Percentiles rank a stretch among this genome's conserved stretches.
phyloP scores from a whole-genome alignment of 352 stramenopile species.

The Phytopythium litorale region DNA sequence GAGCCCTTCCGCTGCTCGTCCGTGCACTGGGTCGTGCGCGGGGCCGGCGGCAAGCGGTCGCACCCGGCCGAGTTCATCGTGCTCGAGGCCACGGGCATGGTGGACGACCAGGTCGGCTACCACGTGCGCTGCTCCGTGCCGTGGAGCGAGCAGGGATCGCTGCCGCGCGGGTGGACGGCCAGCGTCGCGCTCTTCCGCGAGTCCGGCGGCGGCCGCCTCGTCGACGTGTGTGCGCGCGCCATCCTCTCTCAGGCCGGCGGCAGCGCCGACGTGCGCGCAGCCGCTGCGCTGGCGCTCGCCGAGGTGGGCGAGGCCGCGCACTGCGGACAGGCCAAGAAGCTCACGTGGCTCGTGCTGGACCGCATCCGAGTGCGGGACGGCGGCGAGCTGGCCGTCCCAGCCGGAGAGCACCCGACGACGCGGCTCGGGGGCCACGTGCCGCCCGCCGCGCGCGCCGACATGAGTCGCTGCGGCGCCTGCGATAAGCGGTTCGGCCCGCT shows the following conservation, averaged over 20 bases:
- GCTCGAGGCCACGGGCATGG: slow-evolving; percentile 22
- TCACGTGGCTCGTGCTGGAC: slow-evolving; percentile 34
- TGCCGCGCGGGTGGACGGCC: slow-evolving; percentile 19
- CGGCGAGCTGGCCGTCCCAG: neutral
- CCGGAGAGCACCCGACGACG: slow-evolving; percentile 8
- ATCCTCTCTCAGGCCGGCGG: slow-evolving; percentile 24
- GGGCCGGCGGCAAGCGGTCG: slow-evolving; percentile 3
- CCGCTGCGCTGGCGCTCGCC: slow-evolving; percentile 16
- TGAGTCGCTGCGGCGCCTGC: slow-evolving; percentile 29
- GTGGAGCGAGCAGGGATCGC: slow-evolving; percentile 11
- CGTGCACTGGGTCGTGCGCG: slow-evolving; percentile 27
- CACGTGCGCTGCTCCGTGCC: slow-evolving; percentile 8
- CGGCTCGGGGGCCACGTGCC: slow-evolving; percentile 13
- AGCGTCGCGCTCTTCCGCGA: slow-evolving; percentile 23
- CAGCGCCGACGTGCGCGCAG: slow-evolving; percentile 11
- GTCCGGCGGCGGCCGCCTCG: neutral
- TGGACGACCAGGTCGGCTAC: neutral
- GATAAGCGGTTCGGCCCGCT: slow-evolving; percentile 32
- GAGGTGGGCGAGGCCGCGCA: slow-evolving; percentile 26
- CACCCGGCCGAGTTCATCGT: slow-evolving; percentile 31
- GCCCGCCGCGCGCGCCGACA: slow-evolving; percentile 7
- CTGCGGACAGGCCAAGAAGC: slow-evolving; percentile 59
- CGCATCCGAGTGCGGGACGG: neutral
- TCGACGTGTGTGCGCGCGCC: slow-evolving; percentile 20
- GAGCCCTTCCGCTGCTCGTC: slow-evolving; percentile 29